These are phyloP conservation scores for Nevesoporus exiguus DNA, from an alignment of 768 basidiomycete species.

Conservation along the genomic window DNA sequence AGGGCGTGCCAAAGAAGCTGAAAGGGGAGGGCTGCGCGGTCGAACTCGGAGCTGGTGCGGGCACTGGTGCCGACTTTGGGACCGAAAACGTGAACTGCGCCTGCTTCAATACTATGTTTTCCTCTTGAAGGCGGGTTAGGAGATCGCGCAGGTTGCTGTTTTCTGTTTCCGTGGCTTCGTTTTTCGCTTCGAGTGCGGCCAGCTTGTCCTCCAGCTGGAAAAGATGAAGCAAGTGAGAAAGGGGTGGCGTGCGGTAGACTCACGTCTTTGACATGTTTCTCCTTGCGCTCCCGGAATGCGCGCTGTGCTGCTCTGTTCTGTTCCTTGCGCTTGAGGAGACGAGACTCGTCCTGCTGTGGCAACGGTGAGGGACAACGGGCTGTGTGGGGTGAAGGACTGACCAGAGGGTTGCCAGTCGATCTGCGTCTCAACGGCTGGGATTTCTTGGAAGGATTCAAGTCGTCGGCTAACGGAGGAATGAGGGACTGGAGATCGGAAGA, in stretches of 20 bases:
- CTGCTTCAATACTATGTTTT: constrained; percentile 81
- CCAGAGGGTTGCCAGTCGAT: constrained; percentile 37
- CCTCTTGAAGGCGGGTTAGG: constrained; percentile 77
- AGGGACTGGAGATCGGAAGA: constrained; percentile 1
- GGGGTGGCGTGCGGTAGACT: constrained; percentile 32
- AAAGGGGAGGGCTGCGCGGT: constrained; percentile 20
- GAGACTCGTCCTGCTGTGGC: constrained; percentile 57
- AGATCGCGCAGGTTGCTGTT: constrained; percentile 90
- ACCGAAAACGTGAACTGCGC: constrained; percentile 81
- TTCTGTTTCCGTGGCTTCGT: constrained; percentile 66
- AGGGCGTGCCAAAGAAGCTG: constrained; percentile 25
- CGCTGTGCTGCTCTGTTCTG: constrained; percentile 97
- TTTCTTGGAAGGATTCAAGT: constrained; percentile 25
- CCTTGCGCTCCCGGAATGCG: constrained; percentile 95
- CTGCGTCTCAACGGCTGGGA: constrained; percentile 35
- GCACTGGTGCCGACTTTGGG: constrained; percentile 41
- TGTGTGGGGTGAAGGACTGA: constrained; percentile 13
- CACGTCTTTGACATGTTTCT: constrained; percentile 96
- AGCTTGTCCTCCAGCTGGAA: constrained; percentile 87
- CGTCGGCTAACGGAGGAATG: constrained; percentile 19
- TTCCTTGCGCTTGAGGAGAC: constrained; percentile 87
- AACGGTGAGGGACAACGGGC: constrained; percentile 2
- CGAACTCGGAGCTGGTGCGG: constrained; percentile 23
- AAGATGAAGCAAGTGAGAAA: constrained; percentile 7
- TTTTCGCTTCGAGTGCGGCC: constrained; percentile 79